phyloP scores from a whole-genome alignment of 2,329 filamentous ascomycete species.

The Apiospora rasikravindrae region DNA sequence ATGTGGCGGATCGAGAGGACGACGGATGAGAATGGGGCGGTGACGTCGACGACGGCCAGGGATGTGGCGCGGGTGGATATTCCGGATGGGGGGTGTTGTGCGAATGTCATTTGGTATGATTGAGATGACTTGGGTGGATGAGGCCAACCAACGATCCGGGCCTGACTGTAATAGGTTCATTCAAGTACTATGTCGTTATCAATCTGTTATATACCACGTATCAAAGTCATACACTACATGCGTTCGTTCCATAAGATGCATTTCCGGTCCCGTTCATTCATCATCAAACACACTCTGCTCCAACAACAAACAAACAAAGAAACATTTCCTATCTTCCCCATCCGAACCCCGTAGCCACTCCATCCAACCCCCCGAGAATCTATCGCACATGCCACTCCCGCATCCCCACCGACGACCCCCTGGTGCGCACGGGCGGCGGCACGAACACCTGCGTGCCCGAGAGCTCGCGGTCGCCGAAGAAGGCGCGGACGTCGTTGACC shows the following conservation, averaged over 20 bases:
- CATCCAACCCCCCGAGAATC: background rate
- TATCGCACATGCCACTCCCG: slow-evolving; percentile 15
- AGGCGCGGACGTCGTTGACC: slow-evolving; percentile 23
- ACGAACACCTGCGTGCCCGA: slow-evolving; percentile 21
- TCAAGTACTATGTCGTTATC: background rate
- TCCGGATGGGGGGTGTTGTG: slow-evolving; percentile 30
- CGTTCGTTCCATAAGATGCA: background rate
- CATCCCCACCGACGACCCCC: background rate
- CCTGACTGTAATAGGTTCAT: background rate
- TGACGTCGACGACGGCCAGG: slow-evolving; percentile 8
- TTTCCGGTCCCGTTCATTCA: no score
- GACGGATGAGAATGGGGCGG: no score
- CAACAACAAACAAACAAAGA: no score
- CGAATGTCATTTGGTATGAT: slow-evolving; percentile 31
- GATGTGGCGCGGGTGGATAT: slow-evolving; percentile 28
- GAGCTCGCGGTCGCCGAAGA: slow-evolving; percentile 24
- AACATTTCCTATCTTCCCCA: background rate
- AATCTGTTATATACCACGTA: background rate
- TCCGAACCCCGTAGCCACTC: no score
- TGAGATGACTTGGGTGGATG: background rate
- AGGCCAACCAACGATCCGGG: no score
- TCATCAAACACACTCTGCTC: no score
- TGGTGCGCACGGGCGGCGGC: background rate
- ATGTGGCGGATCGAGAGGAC: slow-evolving; percentile 27
- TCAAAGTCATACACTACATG: background rate